Base-by-base conservation (phyloP, 352 stramenopile species). In the Phytopythium cucurbitacearum region DNA sequence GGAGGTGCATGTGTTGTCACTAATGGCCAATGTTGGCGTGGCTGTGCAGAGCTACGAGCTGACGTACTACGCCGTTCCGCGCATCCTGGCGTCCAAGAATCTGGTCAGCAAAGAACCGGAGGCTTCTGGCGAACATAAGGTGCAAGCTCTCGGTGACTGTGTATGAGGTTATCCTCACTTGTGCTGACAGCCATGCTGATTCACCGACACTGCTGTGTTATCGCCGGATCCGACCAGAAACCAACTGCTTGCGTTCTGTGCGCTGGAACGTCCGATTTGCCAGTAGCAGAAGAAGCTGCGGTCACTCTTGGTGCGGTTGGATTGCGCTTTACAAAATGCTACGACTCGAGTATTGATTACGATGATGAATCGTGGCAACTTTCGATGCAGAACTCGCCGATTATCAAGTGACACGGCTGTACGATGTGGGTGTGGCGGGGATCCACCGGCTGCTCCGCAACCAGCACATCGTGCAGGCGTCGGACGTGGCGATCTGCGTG, bases 201-300 rank as follows among this genome's bases (percentile, higher is more conserved):
- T 35, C 53, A 32, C 49, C 63, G 37, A 7, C 33, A 48, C 41
- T 51, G 10, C 40, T 44, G 7, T 51, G 53, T 42, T 54, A 9
- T 41, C 51, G 28, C 35, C 68, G 48, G 15, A 62, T 13, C 3
- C 16, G 1, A 15, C 15, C 4, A n/a, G 0, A 44, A 57, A 40
- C 53, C 60, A 10, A 52, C 62, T 47, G 75, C 86, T 2, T 89
- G 85, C 51, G 90, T 99, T 1, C 77, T 98, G 34, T 98, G 90
- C 37, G 97, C 95, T 1, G 97, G 97, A 2, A 99, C 95, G 8
- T 98, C 97, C 0, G 97, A 99, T 60, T 69, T 99, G 13, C 77
- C 91, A 5, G 87, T 99, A 7, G 95, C 94, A 2, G 97, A 99
- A 74, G 97, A 99, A 87, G 95, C 93, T 10, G 95, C 91, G 37